Conservation (phyloP, 208 protist species). For the Angomonas desouzai region DNA sequence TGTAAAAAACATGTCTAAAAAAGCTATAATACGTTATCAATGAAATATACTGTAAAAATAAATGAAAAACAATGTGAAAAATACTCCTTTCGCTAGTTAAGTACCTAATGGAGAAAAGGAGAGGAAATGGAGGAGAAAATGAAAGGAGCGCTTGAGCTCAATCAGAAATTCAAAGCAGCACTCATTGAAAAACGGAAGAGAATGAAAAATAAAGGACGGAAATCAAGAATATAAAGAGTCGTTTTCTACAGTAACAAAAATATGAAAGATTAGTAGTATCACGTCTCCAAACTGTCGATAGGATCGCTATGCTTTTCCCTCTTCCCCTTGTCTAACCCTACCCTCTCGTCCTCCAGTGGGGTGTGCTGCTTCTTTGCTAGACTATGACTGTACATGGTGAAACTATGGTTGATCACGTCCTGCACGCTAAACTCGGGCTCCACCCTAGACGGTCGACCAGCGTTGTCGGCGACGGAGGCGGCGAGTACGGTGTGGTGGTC, state of each 20-base stretch:
- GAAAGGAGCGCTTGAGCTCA: no score
- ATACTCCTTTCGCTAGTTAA: not conserved
- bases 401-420: conserved; percentile 5
- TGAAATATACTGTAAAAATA: conserved; percentile 10
- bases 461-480: not conserved
- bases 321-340: not conserved
- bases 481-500: conserved; percentile 6
- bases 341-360: not conserved
- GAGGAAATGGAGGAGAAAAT: conserved; percentile 1
- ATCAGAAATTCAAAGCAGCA: no score
- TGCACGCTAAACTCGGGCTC: not conserved
- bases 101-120: not conserved
- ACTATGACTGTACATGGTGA: conserved; percentile 11
- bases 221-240: conserved; percentile 9
- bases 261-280: not conserved
- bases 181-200: not conserved
- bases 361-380: not conserved
- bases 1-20: conserved; percentile 50
- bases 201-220: not conserved
- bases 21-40: no score
- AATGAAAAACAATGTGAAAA: conserved; percentile 2
- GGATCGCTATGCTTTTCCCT: not conserved
- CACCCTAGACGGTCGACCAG: not conserved
- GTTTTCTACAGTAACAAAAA: no score
- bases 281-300: not conserved